phyloP scores from a whole-genome alignment of 192 early-diverging fungal species.

The Backusella macrospora region DNA sequence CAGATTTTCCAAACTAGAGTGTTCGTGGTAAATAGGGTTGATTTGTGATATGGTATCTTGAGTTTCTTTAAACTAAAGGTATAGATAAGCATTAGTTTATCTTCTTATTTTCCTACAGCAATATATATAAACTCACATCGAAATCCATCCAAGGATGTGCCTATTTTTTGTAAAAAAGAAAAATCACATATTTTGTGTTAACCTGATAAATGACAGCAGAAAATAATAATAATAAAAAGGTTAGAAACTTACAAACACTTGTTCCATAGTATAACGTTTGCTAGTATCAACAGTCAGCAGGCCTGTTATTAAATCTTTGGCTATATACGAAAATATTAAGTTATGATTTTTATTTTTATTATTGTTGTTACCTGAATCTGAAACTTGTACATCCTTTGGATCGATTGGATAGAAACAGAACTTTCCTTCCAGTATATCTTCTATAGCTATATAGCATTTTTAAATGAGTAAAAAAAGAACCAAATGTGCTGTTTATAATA shows the following conservation, averaged over 20 bases:
- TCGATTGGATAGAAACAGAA: constrained; percentile 70
- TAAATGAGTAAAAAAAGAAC: background rate
- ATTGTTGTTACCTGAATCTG: constrained; percentile 47
- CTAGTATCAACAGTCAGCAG: constrained; percentile 62
- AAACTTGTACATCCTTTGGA: constrained; percentile 79
- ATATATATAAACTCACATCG: background rate
- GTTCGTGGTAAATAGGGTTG: background rate
- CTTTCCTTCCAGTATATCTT: constrained; percentile 48
- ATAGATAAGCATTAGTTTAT: background rate
- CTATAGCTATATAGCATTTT: background rate
- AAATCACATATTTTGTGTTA: background rate
- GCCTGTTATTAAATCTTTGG: constrained; percentile 64
- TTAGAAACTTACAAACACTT: constrained; percentile 18
- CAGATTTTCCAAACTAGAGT: background rate
- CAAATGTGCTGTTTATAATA: background rate
- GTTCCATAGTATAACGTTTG: constrained; percentile 51
- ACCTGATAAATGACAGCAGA: background rate
- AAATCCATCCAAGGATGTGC: background rate
- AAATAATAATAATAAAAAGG: background rate
- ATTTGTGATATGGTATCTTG: background rate
- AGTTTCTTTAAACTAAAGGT: background rate
- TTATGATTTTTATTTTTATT: no score
- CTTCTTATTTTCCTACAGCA: background rate
- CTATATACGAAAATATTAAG: background rate
- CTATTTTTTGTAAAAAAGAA: background rate